A percentile compares a stretch with the other conserved stretches of the same genome.
Evolutionary conservation across 441 rosid genomes (phyloP).

Genomic region (Gossypium aridum): DNA sequence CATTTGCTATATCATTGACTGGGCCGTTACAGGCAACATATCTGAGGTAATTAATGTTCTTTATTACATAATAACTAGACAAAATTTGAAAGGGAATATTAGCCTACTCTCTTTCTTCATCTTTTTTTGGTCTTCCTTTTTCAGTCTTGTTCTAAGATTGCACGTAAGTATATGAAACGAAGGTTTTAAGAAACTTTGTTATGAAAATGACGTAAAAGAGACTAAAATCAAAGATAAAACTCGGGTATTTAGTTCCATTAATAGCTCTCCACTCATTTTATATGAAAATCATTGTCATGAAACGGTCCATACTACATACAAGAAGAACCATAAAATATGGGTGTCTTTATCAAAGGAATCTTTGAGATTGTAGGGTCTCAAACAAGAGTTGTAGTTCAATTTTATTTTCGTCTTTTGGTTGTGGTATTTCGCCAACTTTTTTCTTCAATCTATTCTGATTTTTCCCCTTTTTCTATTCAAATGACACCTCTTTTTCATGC

Average conservation of each 20-base stretch:
- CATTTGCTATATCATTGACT: constrained; percentile 32
- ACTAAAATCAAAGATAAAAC: neutral
- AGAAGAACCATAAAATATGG: neutral
- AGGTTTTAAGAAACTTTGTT: neutral
- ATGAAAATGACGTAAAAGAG: neutral
- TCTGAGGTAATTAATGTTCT: constrained; percentile 23
- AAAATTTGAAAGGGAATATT: neutral
- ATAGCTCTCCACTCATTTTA: too few relatives aligned
- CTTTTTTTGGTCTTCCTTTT: neutral
- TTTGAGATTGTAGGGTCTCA: neutral
- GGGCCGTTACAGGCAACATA: constrained; percentile 26
- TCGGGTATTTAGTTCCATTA: too few relatives aligned
- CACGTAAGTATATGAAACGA: neutral
- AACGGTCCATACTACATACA: neutral
- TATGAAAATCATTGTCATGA: too few relatives aligned
- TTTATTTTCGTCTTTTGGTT: neutral
- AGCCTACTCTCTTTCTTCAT: too few relatives aligned
- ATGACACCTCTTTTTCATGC: neutral
- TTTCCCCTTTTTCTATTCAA: too few relatives aligned
- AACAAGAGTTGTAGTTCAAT: neutral
- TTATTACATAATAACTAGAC: neutral
- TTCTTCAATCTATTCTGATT: neutral
- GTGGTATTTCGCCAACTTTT: neutral
- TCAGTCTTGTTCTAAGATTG: neutral
- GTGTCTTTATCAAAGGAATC: neutral